These are phyloP conservation scores for Dictyostelium citrinum DNA, from an alignment of 78 protist genomes.

Conservation along the genomic window DNA sequence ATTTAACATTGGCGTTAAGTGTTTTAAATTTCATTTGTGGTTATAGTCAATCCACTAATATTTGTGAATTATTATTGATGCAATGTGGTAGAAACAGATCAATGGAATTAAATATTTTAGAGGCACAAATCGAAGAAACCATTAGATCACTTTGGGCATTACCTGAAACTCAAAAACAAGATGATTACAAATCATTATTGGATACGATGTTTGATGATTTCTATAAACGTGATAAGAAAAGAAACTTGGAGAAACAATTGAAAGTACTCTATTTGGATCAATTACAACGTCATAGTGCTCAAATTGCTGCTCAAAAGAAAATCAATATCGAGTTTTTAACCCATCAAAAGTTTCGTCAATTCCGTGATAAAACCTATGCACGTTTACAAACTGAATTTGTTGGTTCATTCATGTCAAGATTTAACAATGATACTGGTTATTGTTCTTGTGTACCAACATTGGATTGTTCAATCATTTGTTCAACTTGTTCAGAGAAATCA, in stretches of 20 bases:
- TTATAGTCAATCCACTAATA: background rate
- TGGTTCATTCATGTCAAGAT: constrained; percentile 55
- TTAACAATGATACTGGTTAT: constrained; percentile 33
- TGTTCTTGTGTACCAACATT: constrained; percentile 16
- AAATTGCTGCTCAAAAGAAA: constrained; percentile 60
- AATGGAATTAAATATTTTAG: constrained; percentile 41
- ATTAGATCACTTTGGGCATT: constrained; percentile 54
- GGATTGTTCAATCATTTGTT: constrained; percentile 10
- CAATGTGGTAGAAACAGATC: constrained; percentile 62
- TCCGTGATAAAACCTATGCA: constrained; percentile 37
- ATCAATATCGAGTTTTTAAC: constrained; percentile 51
- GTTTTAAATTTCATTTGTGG: constrained; percentile 57
- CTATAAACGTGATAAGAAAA: constrained; percentile 59
- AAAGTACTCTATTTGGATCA: constrained; percentile 50
- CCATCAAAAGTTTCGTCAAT: constrained; percentile 50
- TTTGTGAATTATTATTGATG: constrained; percentile 37
- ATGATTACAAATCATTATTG: constrained; percentile 28
- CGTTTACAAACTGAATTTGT: constrained; percentile 64
- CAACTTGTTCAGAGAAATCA: constrained; percentile 29
- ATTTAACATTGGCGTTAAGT: constrained; percentile 19
- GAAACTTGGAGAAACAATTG: constrained; percentile 28
- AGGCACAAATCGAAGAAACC: constrained; percentile 67
- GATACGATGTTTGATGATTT: constrained; percentile 64
- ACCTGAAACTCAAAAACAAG: constrained; percentile 35
- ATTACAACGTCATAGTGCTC: constrained; percentile 47